Evolutionary conservation across 2,329 filamentous ascomycete species (phyloP).

Genomic region (Tolypocladium tropicale): DNA sequence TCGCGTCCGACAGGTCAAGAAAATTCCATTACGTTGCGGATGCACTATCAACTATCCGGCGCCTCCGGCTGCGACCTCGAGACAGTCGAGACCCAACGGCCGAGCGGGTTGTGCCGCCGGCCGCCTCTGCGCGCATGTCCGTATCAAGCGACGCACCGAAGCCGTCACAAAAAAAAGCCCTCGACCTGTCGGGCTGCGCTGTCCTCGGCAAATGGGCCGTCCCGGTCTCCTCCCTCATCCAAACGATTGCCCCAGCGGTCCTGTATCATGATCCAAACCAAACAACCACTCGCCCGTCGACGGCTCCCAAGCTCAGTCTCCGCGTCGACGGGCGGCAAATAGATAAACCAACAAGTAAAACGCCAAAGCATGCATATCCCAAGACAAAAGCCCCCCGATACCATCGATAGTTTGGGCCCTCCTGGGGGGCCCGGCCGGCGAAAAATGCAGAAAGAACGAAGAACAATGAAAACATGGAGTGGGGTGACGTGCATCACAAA

Average conservation of each 20-base stretch:
- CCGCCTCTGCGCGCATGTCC: not conserved
- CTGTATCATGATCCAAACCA: not conserved
- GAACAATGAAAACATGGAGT: slow-evolving; percentile 22
- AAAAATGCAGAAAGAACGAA: slow-evolving; percentile 6
- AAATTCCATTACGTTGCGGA: not conserved
- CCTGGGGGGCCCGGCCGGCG: not conserved
- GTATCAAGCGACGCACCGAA: not conserved
- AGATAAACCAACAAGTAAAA: not conserved
- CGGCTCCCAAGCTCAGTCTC: not conserved
- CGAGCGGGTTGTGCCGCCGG: not conserved
- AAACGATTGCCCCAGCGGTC: not conserved
- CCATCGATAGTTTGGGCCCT: not conserved
- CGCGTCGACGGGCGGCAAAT: not conserved
- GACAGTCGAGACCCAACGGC: not conserved
- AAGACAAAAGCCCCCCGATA: not conserved
- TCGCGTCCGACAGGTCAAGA: not conserved
- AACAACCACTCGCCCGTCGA: not conserved
- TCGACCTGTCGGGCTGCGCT: not conserved
- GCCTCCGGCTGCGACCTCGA: not conserved
- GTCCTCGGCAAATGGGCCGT: not conserved
- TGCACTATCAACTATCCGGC: not conserved
- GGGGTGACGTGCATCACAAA: slow-evolving; percentile 23
- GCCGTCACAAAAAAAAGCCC: not conserved
- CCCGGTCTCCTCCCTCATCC: not conserved
- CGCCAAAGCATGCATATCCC: slow-evolving; percentile 1